Evolutionary conservation across 805 yeast species (phyloP).

Genomic region (Suhomyces vadensis): DNA sequence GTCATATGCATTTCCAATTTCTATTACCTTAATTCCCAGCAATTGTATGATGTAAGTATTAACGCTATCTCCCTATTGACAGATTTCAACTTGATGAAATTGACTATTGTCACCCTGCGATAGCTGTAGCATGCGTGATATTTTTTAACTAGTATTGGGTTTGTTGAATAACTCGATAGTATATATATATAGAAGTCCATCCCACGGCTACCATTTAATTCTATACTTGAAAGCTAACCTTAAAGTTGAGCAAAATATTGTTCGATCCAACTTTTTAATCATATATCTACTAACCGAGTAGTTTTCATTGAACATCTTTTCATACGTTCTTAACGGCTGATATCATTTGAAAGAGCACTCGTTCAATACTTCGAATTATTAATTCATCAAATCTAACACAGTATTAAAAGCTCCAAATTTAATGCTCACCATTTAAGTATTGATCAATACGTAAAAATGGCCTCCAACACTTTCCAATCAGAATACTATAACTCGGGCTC

Average conservation of each 20-base stretch:
- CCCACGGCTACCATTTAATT: background rate
- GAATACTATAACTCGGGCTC: constrained; percentile 4
- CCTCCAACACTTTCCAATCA: constrained; percentile 7
- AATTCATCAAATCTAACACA: background rate
- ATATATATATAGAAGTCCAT: background rate
- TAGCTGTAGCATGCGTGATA: background rate
- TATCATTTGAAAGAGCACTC: too few relatives aligned
- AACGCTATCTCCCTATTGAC: constrained; percentile 5
- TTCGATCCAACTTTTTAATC: too few relatives aligned
- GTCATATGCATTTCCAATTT: constrained; percentile 1
- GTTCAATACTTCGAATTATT: background rate
- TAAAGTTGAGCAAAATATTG: too few relatives aligned
- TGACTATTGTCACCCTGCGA: constrained; percentile 5
- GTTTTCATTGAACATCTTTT: too few relatives aligned
- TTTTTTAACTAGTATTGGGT: background rate
- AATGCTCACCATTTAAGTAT: background rate
- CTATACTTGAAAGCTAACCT: background rate
- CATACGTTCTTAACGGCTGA: too few relatives aligned
- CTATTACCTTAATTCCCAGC: background rate
- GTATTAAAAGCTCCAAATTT: background rate
- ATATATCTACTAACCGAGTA: too few relatives aligned
- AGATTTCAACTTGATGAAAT: constrained; percentile 6
- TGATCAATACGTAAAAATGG: background rate
- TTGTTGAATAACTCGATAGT: background rate
- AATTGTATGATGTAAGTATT: background rate